A percentile compares a stretch with the other conserved stretches of the same genome.
phyloP scores from a whole-genome alignment of 129 eudicot species.

The Solidago caesia region DNA sequence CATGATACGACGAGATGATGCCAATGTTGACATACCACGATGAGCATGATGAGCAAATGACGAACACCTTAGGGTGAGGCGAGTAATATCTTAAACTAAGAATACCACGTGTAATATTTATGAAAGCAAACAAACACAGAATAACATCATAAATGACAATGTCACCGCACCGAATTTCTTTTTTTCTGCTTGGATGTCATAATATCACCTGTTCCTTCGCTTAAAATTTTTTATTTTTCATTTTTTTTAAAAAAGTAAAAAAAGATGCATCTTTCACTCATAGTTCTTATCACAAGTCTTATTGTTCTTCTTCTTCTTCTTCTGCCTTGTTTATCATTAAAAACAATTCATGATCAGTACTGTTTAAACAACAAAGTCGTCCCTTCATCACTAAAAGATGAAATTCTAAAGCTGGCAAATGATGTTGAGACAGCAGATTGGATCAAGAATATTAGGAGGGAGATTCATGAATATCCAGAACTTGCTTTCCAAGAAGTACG shows the following conservation, averaged over 20 bases:
- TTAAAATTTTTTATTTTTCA: not conserved
- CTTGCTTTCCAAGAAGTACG: slow-evolving; percentile 59
- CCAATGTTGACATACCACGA: too few relatives aligned
- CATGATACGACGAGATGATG: too few relatives aligned
- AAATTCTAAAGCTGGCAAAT: slow-evolving; percentile 36
- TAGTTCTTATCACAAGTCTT: slow-evolving; percentile 6
- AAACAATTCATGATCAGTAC: not conserved
- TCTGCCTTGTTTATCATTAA: not conserved
- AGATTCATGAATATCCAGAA: slow-evolving; percentile 69
- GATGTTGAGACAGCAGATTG: slow-evolving; percentile 34
- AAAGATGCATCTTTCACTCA: slow-evolving; percentile 20
- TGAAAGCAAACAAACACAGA: too few relatives aligned
- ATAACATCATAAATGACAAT: too few relatives aligned
- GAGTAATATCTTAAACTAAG: too few relatives aligned
- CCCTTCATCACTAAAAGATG: slow-evolving; percentile 15
- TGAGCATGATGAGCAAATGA: too few relatives aligned
- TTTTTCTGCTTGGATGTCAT: too few relatives aligned
- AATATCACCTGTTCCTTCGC: too few relatives aligned
- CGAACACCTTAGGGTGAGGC: too few relatives aligned
- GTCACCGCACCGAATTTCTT: too few relatives aligned
- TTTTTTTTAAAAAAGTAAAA: not conserved
- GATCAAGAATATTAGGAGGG: slow-evolving; percentile 59
- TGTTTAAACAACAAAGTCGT: not conserved
- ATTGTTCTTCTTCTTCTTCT: not conserved
- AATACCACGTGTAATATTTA: too few relatives aligned